Percentiles rank a stretch among this genome's conserved stretches.
Evolutionary conservation across 176 grass and related monocot genomes (phyloP).

Genomic region (Urochloa ruziziensis): DNA sequence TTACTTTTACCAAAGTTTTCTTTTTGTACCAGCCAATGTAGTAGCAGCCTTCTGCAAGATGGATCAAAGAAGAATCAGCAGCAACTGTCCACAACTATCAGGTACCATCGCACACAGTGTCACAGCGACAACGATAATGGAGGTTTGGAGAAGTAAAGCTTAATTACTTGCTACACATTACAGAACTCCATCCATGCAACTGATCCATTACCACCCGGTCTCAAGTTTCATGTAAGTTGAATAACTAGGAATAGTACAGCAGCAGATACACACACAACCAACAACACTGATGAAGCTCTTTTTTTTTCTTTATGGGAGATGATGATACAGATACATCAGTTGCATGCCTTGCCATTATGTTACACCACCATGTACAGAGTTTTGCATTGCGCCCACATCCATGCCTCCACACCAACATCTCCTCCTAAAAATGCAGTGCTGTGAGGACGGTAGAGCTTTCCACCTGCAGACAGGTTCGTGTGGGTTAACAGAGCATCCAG

Average conservation of each 20-base stretch:
- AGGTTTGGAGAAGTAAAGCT: neutral
- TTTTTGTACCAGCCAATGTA: no score
- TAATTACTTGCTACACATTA: conserved; percentile 21
- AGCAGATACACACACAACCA: neutral
- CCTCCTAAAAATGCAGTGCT: conserved; percentile 45
- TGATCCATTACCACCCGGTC: neutral
- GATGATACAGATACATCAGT: conserved; percentile 33
- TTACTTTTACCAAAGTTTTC: no score
- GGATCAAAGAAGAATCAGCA: no score
- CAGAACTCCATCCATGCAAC: conserved; percentile 18
- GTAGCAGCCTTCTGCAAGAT: no score
- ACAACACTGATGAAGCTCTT: neutral
- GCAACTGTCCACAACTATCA: no score
- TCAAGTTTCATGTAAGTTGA: conserved; percentile 7
- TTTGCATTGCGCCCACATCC: neutral
- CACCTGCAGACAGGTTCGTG: conserved; percentile 40
- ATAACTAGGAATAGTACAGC: conserved; percentile 5
- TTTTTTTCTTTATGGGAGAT: neutral
- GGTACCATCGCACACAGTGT: no score
- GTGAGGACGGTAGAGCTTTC: conserved; percentile 64
- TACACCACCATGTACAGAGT: conserved; percentile 44
- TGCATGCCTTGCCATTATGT: conserved; percentile 29
- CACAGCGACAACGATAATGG: no score
- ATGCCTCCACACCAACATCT: neutral
- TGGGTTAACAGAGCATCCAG: neutral